Conservation (phyloP, 768 basidiomycete genomes). For the Hirschioporus abietinus region DNA sequence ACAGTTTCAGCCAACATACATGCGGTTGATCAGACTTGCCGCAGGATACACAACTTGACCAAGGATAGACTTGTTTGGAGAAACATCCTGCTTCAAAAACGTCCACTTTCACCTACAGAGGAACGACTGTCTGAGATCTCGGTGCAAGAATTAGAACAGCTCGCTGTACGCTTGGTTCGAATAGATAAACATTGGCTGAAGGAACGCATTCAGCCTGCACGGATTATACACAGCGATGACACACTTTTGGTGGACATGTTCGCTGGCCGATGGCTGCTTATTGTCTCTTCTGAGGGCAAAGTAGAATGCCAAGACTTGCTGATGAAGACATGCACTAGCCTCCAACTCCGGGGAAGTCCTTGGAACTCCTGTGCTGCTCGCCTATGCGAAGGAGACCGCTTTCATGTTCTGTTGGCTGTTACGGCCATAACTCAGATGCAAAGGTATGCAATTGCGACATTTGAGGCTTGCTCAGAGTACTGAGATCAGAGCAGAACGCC, state of each 20-base stretch:
- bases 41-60: conserved; percentile 10
- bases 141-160: conserved; percentile 9
- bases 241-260: conserved; percentile 37
- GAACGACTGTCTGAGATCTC: conserved; percentile 5
- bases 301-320: conserved; percentile 39
- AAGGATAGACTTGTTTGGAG: conserved; percentile 19
- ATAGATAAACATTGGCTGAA: conserved; percentile 15
- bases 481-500: conserved; percentile 4
- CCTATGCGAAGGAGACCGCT: conserved; percentile 13
- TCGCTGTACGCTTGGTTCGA: conserved; percentile 6
- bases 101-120: conserved; percentile 13
- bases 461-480: conserved; percentile 18
- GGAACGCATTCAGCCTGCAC: conserved; percentile 11
- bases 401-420: conserved; percentile 11
- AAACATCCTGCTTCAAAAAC: conserved; percentile 10
- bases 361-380: conserved; percentile 15
- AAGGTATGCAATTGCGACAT: not conserved
- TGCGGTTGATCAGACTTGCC: conserved; percentile 16
- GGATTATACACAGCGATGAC: not conserved
- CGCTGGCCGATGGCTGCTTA: conserved; percentile 43
- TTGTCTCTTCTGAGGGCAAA: conserved; percentile 36
- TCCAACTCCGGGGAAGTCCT: conserved; percentile 9
- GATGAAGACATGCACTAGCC: conserved; percentile 8
- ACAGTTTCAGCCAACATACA: not conserved
- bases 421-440: conserved; percentile 15